Evolutionary conservation across 306 rosid genomes (phyloP), one percentile per base, ranked within the genome.

Genomic region (Bauhinia variegata): DNA sequence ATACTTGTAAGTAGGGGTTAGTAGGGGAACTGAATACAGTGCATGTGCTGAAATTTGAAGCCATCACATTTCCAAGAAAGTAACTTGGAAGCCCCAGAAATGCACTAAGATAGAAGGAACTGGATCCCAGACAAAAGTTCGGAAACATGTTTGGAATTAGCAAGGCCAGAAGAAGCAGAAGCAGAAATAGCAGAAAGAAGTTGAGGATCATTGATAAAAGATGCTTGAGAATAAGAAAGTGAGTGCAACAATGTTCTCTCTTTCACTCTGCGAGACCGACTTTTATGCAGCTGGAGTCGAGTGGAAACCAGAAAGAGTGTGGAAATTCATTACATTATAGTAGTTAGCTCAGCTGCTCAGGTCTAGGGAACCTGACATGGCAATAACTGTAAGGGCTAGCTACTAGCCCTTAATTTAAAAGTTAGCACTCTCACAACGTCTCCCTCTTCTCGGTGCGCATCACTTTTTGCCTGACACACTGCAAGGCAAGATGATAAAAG

Each of bases 391-490:
- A 60, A 49, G 53, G 15, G 12, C 49, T 37, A n/a, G n/a, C n/a
- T n/a, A n/a, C n/a, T n/a, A 11, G 30, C 43, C 65, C 43, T 71
- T 28, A 42, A 75, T 56, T 73, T 67, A 56, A 79, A 78, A 65
- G 62, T 65, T 64, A 50, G 78, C 65, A 63, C 83, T 81, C 81
- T 75, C 78, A 73, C 75, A 72, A 60, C 71, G 39, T 72, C 65
- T 56, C 51, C 16, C 61, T 37, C 56, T 59, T 74, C 59, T 83
- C 68, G 82, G 89, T 82, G 89, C 78, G 76, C 75, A 74, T 79
- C 82, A 89, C 93, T 81, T 75, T 76, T 80, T 66, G 68, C 70
- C 93, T 91, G 96, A 91, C 87, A n/a, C n/a, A 78, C 86, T 80
- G 67, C 84, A 76, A 79, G 75, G 84, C 75, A 82, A 85, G 86